phyloP scores from a whole-genome alignment of 1,284 basidiomycete genomes.

The Ganoderma multipileum region DNA sequence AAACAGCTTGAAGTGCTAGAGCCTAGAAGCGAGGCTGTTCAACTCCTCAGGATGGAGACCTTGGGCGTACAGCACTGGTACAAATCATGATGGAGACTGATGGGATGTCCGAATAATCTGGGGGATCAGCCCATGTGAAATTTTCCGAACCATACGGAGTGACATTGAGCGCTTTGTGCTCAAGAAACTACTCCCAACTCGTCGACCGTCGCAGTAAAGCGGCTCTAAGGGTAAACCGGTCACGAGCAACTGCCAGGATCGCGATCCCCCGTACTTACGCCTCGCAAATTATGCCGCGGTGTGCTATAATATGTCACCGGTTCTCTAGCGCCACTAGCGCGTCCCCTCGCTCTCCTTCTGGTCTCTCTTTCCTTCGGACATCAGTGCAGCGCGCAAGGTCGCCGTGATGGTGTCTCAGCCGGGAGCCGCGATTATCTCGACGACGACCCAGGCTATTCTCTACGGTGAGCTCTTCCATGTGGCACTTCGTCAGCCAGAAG shows the following conservation, averaged over 20 bases:
- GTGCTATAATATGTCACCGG: constrained; percentile 6
- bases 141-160: too few relatives aligned
- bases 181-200: not conserved
- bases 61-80: too few relatives aligned
- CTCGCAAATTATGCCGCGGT: constrained; percentile 6
- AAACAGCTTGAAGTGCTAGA: too few relatives aligned
- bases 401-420: constrained; percentile 21
- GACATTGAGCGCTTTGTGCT: too few relatives aligned
- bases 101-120: too few relatives aligned
- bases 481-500: too few relatives aligned
- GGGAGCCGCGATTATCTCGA: constrained; percentile 33
- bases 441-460: constrained; percentile 35
- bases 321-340: not conserved
- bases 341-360: not conserved
- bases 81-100: too few relatives aligned
- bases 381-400: not conserved
- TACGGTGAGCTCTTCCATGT: constrained; percentile 30
- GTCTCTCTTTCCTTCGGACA: not conserved
- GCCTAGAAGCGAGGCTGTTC: too few relatives aligned
- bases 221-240: too few relatives aligned
- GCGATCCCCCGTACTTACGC: constrained; percentile 3
- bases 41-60: too few relatives aligned
- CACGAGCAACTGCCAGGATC: not conserved
- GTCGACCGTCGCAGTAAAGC: too few relatives aligned
- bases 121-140: too few relatives aligned